phyloP scores from a whole-genome alignment of 2,329 filamentous ascomycete species.

The Aspergillus texensis region DNA sequence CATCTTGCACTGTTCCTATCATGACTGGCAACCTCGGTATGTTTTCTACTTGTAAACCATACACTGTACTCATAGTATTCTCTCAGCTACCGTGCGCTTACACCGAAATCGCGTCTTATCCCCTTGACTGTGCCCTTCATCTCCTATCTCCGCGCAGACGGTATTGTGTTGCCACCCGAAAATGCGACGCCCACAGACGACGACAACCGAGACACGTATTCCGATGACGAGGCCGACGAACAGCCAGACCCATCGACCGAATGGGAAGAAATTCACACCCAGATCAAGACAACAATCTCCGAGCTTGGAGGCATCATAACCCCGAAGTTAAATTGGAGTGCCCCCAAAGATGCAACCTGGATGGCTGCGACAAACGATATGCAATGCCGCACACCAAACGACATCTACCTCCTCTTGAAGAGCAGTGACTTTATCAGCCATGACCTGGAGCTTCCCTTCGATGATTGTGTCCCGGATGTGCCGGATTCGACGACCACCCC shows the following conservation, averaged over 20 bases:
- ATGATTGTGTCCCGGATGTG: slow-evolving; percentile 62
- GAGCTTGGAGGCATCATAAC: slow-evolving; percentile 84
- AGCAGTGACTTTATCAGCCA: slow-evolving; percentile 93
- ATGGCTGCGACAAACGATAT: slow-evolving; percentile 86
- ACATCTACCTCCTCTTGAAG: slow-evolving; percentile 92
- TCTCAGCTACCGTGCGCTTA: slow-evolving; percentile 71
- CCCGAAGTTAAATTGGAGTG: slow-evolving; percentile 96
- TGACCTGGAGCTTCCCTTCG: slow-evolving; percentile 90
- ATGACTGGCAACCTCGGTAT: slow-evolving; percentile 82
- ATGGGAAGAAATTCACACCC: slow-evolving; percentile 72
- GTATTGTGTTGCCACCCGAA: slow-evolving; percentile 74
- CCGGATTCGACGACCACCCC: slow-evolving; percentile 23
- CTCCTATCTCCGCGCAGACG: slow-evolving; percentile 85
- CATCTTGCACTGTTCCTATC: slow-evolving; percentile 92
- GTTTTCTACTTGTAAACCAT: slow-evolving; percentile 18
- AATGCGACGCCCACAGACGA: slow-evolving; percentile 36
- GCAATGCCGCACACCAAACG: slow-evolving; percentile 84
- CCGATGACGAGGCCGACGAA: slow-evolving; percentile 59
- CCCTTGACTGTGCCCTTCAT: slow-evolving; percentile 75
- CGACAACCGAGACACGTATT: slow-evolving; percentile 54
- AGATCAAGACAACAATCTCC: slow-evolving; percentile 74
- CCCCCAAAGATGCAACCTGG: slow-evolving; percentile 94
- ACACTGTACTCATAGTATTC: slow-evolving; percentile 13
- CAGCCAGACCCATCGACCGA: slow-evolving; percentile 57
- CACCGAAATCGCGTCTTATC: slow-evolving; percentile 84